Conservation (phyloP, 768 basidiomycete genomes). For the Cystobasidium ongulense region DNA sequence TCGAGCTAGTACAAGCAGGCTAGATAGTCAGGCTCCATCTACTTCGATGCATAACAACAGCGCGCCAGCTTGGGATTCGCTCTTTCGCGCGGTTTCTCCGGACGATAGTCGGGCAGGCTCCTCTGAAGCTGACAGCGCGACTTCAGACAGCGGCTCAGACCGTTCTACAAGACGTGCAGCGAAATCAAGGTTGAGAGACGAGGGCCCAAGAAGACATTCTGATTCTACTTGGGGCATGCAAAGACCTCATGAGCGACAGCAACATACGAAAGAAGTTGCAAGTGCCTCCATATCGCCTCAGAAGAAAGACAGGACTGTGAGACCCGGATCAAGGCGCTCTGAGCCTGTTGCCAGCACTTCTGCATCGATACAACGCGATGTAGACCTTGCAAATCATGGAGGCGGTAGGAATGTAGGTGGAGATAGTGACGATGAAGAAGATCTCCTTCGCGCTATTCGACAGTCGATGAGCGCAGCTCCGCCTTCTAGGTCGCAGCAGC, state of each 20-base stretch:
- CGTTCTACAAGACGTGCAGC: neutral
- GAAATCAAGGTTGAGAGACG: neutral
- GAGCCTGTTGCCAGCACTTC: neutral
- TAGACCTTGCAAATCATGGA: neutral
- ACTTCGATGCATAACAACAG: neutral
- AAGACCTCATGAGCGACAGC: neutral
- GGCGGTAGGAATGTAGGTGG: neutral
- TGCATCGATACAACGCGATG: neutral
- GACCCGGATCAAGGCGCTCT: neutral
- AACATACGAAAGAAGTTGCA: neutral
- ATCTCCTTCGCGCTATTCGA: neutral
- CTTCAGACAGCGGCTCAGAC: neutral
- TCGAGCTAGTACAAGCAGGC: neutral
- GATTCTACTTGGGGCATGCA: neutral
- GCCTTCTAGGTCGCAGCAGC: neutral
- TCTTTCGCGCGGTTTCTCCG: too few relatives aligned
- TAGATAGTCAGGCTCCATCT: neutral
- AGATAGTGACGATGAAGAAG: neutral
- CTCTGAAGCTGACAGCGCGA: neutral
- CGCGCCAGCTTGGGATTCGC: neutral
- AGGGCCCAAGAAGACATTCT: neutral
- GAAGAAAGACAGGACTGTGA: neutral
- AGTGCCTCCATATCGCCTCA: neutral
- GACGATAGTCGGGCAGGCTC: neutral
- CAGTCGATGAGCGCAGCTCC: neutral